Conservation (phyloP, 345 rosid genomes). For the Sonneratia alba region DNA sequence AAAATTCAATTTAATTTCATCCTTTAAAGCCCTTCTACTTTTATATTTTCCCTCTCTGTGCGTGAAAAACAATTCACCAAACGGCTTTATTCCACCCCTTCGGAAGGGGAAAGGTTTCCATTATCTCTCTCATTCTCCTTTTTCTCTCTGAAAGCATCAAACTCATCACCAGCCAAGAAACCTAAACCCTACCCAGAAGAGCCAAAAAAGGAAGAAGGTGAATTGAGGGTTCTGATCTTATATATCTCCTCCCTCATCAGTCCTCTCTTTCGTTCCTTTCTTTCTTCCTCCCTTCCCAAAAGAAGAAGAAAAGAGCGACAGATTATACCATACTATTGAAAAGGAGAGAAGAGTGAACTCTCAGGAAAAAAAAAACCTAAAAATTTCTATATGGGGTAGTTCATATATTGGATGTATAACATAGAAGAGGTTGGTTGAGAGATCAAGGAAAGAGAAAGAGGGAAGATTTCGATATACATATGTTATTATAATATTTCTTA, state of each 20-base stretch:
- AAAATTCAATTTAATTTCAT: too few relatives aligned
- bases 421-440: background rate
- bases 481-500: background rate
- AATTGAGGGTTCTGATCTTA: background rate
- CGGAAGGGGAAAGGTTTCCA: background rate
- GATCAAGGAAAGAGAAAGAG: background rate
- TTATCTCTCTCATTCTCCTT: background rate
- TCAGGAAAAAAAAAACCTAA: too few relatives aligned
- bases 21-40: too few relatives aligned
- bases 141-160: slow-evolving; percentile 1
- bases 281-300: background rate
- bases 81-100: background rate
- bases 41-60: too few relatives aligned
- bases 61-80: too few relatives aligned
- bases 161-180: slow-evolving; percentile 4
- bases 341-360: background rate
- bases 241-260: background rate
- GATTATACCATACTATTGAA: background rate
- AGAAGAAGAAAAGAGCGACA: background rate
- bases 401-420: background rate
- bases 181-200: slow-evolving; percentile 4
- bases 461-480: background rate
- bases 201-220: background rate
- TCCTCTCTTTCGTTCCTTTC: background rate
- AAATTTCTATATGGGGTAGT: background rate